A percentile compares a stretch with the other conserved stretches of the same genome.
phyloP scores from a whole-genome alignment of 371 early-diverging fungal species.

The Mucor mucedo region DNA sequence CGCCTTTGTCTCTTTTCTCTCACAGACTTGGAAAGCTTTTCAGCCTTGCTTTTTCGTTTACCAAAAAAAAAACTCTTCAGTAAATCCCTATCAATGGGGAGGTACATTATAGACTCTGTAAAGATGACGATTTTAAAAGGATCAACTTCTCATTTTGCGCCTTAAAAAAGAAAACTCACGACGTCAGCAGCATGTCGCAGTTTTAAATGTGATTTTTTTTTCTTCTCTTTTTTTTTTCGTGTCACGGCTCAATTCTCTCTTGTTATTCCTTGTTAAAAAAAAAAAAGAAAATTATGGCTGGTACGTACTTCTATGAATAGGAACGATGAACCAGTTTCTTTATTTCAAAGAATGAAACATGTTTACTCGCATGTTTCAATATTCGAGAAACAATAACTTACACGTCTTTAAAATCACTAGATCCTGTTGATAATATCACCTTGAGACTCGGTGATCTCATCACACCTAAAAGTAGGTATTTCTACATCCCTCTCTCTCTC shows the following conservation, averaged over 20 bases:
- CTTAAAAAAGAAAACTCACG: background rate
- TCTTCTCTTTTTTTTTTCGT: background rate
- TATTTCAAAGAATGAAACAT: too few species aligned
- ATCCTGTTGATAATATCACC: constrained; percentile 38
- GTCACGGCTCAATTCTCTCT: background rate
- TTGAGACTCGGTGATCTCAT: constrained; percentile 39
- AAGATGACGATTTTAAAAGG: too few species aligned
- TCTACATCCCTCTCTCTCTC: background rate
- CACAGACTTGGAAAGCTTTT: too few species aligned
- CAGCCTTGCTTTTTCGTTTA: too few species aligned
- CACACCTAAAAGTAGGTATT: constrained; percentile 32
- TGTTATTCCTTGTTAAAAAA: background rate
- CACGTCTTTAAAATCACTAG: background rate
- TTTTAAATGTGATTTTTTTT: background rate
- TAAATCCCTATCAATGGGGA: too few species aligned
- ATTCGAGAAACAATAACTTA: too few species aligned
- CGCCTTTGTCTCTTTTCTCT: too few species aligned
- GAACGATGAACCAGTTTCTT: background rate
- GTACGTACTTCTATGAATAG: background rate
- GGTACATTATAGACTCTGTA: too few species aligned
- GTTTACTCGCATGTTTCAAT: too few species aligned
- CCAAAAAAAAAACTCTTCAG: too few species aligned
- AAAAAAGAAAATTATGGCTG: background rate
- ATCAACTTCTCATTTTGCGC: too few species aligned
- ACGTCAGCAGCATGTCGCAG: background rate